phyloP scores from a whole-genome alignment of 2,329 filamentous ascomycete species.

The Fusarium longipes region DNA sequence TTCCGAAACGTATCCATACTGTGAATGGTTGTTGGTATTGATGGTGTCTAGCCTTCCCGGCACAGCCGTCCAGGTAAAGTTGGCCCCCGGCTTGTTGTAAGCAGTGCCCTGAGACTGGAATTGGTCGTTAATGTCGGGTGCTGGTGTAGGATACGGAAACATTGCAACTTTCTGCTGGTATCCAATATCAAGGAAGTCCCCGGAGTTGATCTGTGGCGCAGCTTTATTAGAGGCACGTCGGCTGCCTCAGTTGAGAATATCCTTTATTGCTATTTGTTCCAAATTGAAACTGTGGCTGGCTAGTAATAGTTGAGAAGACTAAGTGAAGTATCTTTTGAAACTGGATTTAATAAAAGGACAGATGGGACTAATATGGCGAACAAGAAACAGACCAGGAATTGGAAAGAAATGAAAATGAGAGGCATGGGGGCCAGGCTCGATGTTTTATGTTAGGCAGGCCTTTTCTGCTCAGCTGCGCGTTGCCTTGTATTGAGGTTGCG shows the following conservation, averaged over 20 bases:
- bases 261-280: constrained; percentile 3
- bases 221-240: constrained; percentile 5
- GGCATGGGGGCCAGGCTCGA: constrained; percentile 1
- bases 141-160: constrained; percentile 15
- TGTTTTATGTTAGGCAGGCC: constrained; percentile 19
- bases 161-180: constrained; percentile 21
- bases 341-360: not conserved
- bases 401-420: constrained; percentile 8
- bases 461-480: constrained; percentile 15
- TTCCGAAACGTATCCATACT: constrained; percentile 13
- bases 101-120: not conserved
- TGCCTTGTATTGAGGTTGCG: constrained; percentile 17
- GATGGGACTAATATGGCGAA: constrained; percentile 8
- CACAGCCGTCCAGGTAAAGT: constrained; percentile 13
- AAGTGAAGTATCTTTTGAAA: not conserved
- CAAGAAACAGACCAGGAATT: constrained; percentile 9
- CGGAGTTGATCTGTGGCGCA: constrained; percentile 21
- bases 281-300: not conserved
- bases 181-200: not conserved
- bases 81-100: constrained; percentile 12
- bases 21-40: constrained; percentile 12
- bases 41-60: constrained; percentile 6
- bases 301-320: not conserved
- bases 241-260: not conserved
- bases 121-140: constrained; percentile 10